Evolutionary conservation across 2,329 filamentous ascomycete genomes (phyloP), one percentile per base, ranked within the genome.

Genomic region (Penicillium sp.): DNA sequence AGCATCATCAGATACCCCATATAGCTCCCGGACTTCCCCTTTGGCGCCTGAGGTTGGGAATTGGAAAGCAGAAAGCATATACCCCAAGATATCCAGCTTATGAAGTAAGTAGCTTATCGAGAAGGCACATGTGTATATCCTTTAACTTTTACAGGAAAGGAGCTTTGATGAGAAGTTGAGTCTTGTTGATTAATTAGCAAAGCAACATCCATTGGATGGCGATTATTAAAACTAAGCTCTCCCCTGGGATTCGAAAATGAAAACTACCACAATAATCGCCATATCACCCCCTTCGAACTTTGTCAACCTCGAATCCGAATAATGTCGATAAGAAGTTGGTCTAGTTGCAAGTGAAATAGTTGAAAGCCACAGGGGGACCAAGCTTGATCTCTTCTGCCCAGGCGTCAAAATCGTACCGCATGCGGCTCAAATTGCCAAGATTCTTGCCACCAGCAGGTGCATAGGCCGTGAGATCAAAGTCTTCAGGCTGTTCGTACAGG

Each of bases 401-500:
- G 0, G 60, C 63, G 46, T 77, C 76, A 44, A 79, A 58, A 53
- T 78, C 69, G 58, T 71, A 82, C 16, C 78, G 64, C 59, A 80
- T 75, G 16, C 80, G 71, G 17, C 51, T 37, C 68, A 57, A 61
- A 25, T 67, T 69, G 0, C 73, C 61, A 46, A 80, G n/a, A 0
- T 68, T 63, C 53, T 74, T 68, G 0, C 72, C 75, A 22, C 65
- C 64, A 8, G 69, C 57, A 42, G 75, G 71, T 22, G 69, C 69
- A 58, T 73, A 68, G 26, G 62, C 67, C 48, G 59, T 63, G 6
- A 50, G 61, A 17, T 75, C 67, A 42, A 80, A 76, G 1, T 61
- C 69, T 26, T 54, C 64, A 0, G 79, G 79, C 65, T 82, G 77
- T 58, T 80, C 75, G 56, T 77, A 82, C 22, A 82, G 62, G 55